phyloP scores from a whole-genome alignment of 2,329 filamentous ascomycete species.

The Colletotrichum australisinense region DNA sequence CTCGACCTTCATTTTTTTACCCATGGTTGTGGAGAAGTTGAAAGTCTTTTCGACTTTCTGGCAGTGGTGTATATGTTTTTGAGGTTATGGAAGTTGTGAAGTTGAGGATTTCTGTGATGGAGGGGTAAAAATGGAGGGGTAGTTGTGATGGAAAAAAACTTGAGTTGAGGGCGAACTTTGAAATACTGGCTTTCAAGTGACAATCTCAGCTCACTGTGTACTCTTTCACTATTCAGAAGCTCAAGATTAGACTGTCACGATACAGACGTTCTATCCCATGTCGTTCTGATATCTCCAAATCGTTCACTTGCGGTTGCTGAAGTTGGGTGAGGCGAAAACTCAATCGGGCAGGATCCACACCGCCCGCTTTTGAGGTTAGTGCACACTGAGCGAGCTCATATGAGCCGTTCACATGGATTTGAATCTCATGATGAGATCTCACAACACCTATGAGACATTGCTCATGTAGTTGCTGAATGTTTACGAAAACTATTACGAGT shows the following conservation, averaged over 20 bases:
- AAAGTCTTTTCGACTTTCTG: neutral
- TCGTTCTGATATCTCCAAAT: neutral
- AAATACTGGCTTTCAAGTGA: neutral
- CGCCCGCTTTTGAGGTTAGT: constrained; percentile 11
- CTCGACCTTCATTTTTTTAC: constrained; percentile 22
- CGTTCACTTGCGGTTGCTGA: neutral
- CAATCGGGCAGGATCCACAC: constrained; percentile 32
- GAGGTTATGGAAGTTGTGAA: neutral
- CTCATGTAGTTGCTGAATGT: neutral
- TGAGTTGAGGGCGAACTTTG: neutral
- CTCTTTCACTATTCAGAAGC: neutral
- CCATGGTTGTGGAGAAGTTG: constrained; percentile 3
- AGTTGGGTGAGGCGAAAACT: constrained; percentile 31
- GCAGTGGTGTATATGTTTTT: neutral
- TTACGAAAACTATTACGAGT: too few species aligned
- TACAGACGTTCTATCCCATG: neutral
- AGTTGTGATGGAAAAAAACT: too few species aligned
- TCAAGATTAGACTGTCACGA: neutral
- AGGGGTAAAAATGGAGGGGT: constrained; percentile 10
- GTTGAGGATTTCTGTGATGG: neutral
- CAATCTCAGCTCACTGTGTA: neutral
- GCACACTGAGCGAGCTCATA: neutral
- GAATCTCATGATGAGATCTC: neutral
- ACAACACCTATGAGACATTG: neutral
- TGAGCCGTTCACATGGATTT: neutral